These are phyloP conservation scores for Neoscytalidium dimidiatum DNA, from an alignment of 2,329 filamentous ascomycete species.

Conservation along the genomic window DNA sequence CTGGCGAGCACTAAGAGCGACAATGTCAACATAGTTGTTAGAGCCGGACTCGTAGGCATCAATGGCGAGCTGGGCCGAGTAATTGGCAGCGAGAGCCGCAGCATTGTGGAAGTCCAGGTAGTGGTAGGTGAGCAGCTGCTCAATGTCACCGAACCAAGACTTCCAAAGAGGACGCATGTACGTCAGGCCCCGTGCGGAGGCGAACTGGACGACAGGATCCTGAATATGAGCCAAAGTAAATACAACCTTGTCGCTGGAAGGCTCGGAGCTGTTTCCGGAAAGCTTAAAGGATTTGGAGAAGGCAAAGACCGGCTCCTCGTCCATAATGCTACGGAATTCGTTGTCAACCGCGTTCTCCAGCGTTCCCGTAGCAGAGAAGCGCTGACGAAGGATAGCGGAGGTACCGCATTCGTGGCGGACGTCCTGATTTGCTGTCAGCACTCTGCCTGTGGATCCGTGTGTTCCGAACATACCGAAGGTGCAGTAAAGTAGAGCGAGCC, in stretches of 20 bases:
- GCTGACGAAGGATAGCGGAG: conserved; percentile 64
- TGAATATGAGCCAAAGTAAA: conserved; percentile 80
- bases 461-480: conserved; percentile 46
- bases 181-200: conserved; percentile 73
- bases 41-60: conserved; percentile 76
- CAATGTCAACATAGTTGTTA: conserved; percentile 74
- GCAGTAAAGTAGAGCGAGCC: conserved; percentile 77
- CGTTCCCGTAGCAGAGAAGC: conserved; percentile 68
- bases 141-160: conserved; percentile 67
- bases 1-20: conserved; percentile 76
- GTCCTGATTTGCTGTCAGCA: conserved; percentile 39
- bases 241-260: conserved; percentile 51
- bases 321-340: conserved; percentile 70
- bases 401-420: conserved; percentile 71
- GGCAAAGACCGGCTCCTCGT: conserved; percentile 80
- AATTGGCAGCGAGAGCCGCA: conserved; percentile 65
- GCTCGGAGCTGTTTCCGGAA: conserved; percentile 23
- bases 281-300: conserved; percentile 53
- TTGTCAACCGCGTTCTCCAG: conserved; percentile 68
- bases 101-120: conserved; percentile 72
- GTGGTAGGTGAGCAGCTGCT: conserved; percentile 72
- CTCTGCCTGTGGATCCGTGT: conserved; percentile 28
- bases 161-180: conserved; percentile 79
- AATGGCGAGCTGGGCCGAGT: conserved; percentile 68
- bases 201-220: conserved; percentile 77